phyloP scores from a whole-genome alignment of 1,284 basidiomycete species.

The Trametes hirsuta region DNA sequence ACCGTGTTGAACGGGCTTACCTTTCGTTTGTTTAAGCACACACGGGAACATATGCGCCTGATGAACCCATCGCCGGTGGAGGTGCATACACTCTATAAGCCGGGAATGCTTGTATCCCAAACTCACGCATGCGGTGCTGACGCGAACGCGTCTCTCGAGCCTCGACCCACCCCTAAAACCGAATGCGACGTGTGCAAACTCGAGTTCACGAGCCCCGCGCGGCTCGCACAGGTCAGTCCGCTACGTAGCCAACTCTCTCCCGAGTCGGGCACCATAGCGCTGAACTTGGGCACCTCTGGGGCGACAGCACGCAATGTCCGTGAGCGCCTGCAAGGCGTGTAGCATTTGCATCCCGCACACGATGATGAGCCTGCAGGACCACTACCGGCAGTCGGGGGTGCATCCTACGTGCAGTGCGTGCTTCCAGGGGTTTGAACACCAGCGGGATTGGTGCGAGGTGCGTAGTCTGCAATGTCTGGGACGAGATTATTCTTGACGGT shows the following conservation, averaged over 20 bases:
- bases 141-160: neutral
- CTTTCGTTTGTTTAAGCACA: too few relatives aligned
- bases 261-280: too few relatives aligned
- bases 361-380: conserved; percentile 12
- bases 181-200: neutral
- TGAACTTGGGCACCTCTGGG: neutral
- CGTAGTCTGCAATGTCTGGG: neutral
- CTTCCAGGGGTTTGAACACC: neutral
- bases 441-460: conserved; percentile 1
- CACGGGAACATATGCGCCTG: too few relatives aligned
- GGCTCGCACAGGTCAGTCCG: neutral
- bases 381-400: conserved; percentile 9
- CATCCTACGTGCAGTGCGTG: conserved; percentile 9
- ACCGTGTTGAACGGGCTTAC: too few relatives aligned
- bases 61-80: too few relatives aligned
- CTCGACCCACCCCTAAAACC: neutral
- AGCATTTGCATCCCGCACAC: neutral
- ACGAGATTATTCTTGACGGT: neutral
- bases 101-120: neutral
- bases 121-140: neutral
- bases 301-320: neutral
- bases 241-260: neutral
- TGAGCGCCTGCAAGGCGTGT: neutral
- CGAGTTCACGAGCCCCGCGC: neutral
- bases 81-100: too few relatives aligned